Base-by-base conservation (phyloP, 129 eudicot genomes). In the Centella asiatica region DNA sequence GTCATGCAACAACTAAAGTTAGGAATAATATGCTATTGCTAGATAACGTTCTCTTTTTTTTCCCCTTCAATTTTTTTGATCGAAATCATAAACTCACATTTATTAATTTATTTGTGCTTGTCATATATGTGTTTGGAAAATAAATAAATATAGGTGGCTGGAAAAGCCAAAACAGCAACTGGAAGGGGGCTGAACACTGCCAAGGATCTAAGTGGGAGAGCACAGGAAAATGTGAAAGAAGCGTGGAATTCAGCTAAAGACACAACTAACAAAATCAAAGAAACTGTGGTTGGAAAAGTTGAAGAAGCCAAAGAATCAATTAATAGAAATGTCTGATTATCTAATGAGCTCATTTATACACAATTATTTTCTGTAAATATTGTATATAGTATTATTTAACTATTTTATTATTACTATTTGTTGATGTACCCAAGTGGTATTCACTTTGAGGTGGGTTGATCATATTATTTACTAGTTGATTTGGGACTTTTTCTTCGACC, bases 181-280 rank as follows among this genome's bases (percentile, higher is more conserved):
- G 85, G 74, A 29, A 73, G 76, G 62, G 78, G 51, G 18, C 23
- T 76, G 23, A 78, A 69, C 13, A 48, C 63, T 1, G 84, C 94
- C 8, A 77, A 81, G 6, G 73, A 75, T 20, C 56, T 79, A 14
- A 74, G 79, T 0, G 88, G 78, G 6, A 85, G 77, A 76, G 85
- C 79, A 23, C 83, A 82, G 74, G 69, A 77, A 37, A 78, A 78
- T 2, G 90, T 85, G 22, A 76, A 82, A 70, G 84, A 71, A n/a
- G 95, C 97, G 40, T 89, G 95, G 94, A 82, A 54, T 13, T 42
- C 76, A 2, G 84, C 83, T 2, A 85, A 80, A 56, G 85, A 82
- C 27, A 81, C 78, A 1, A 76, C 94, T 12, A 75, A 77, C 22
- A 77, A 85, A 55, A 76, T 83, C 51, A 81, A 81, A 64, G 82